Percentiles rank a stretch among this genome's conserved stretches.
Evolutionary conservation across 495 filamentous ascomycete species (phyloP).

Genomic region (Penicillium lividum): DNA sequence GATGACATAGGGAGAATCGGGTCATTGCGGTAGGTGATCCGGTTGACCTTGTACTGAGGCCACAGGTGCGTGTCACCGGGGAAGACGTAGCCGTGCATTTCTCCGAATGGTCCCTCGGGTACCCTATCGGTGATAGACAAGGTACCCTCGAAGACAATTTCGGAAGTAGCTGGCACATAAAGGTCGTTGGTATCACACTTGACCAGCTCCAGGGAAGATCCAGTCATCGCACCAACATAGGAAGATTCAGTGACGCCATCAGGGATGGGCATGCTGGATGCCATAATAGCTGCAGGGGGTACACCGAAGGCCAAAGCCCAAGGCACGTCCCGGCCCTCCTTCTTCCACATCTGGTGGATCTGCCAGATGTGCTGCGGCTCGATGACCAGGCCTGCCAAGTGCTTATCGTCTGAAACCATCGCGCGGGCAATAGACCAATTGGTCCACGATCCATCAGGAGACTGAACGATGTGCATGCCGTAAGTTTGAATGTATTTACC

Average conservation of each 20-base stretch:
- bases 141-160: conserved; percentile 44
- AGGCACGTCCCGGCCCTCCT: conserved; percentile 35
- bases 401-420: conserved; percentile 37
- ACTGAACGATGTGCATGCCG: conserved; percentile 41
- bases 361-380: conserved; percentile 36
- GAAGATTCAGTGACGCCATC: conserved; percentile 37
- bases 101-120: conserved; percentile 40
- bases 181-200: conserved; percentile 46
- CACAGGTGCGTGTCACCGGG: conserved; percentile 28
- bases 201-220: conserved; percentile 36
- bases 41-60: conserved; percentile 38
- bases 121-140: conserved; percentile 36
- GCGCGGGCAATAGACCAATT: conserved; percentile 48
- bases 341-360: conserved; percentile 42
- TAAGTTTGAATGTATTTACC: conserved; percentile 45
- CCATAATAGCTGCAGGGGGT: conserved; percentile 44
- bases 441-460: conserved; percentile 39
- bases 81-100: conserved; percentile 43
- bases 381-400: conserved; percentile 35
- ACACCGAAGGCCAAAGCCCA: conserved; percentile 42
- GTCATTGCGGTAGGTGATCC: conserved; percentile 43
- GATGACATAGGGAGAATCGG: conserved; percentile 41
- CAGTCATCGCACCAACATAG: conserved; percentile 42
- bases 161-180: conserved; percentile 38
- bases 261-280: conserved; percentile 40